Evolutionary conservation across 192 early-diverging fungal genomes (phyloP).

Genomic region (Obelidium mucronatum): DNA sequence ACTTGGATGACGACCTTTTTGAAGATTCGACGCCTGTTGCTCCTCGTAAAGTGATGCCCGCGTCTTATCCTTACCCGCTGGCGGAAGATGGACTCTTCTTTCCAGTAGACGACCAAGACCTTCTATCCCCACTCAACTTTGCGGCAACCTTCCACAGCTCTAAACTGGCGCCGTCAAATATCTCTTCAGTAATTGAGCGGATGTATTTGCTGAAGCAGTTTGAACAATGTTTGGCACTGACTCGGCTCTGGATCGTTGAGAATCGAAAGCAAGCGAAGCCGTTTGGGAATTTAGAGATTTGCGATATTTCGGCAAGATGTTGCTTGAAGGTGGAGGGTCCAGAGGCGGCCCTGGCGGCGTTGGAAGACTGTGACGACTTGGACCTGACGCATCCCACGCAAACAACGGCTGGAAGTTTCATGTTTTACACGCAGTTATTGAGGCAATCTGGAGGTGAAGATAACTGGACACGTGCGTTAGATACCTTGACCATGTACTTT

Average conservation of each 20-base stretch:
- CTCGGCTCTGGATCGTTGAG: not conserved
- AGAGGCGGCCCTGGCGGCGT: not conserved
- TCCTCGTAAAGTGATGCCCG: not conserved
- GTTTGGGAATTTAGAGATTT: slow-evolving; percentile 5
- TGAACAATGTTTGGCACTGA: not conserved
- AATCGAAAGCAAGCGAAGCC: slow-evolving; percentile 11
- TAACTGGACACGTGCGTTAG: not conserved
- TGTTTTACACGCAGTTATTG: not conserved
- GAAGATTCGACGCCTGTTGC: not conserved
- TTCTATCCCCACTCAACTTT: not conserved
- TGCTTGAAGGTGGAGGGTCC: not conserved
- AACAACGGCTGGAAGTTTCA: not conserved
- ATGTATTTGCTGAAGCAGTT: not conserved
- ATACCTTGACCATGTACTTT: not conserved
- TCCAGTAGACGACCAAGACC: not conserved
- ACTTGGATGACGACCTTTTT: slow-evolving; percentile 12
- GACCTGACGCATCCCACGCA: not conserved
- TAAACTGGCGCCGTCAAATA: slow-evolving; percentile 4
- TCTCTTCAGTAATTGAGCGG: not conserved
- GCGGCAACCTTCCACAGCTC: not conserved
- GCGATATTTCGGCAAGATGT: slow-evolving; percentile 7
- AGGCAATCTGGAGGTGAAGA: not conserved
- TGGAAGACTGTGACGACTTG: not conserved
- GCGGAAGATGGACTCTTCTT: slow-evolving; percentile 7
- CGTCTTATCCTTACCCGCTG: slow-evolving; percentile 3